Conservation (phyloP, 2,329 filamentous ascomycete genomes). For the Fusarium pseudocircinatum region DNA sequence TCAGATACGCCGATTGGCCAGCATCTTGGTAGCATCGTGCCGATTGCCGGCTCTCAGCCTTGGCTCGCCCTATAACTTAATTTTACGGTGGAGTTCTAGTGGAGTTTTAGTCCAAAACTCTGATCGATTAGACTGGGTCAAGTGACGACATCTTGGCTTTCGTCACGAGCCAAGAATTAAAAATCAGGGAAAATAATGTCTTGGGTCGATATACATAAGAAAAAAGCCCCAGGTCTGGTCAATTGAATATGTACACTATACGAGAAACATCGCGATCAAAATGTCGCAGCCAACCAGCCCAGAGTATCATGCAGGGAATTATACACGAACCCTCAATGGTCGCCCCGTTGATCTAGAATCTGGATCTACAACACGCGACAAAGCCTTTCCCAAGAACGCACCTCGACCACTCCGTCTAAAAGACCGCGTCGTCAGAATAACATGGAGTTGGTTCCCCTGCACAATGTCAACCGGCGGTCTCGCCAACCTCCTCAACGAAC, state of each 20-base stretch:
- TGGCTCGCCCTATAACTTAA: not conserved
- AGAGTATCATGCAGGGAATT: not conserved
- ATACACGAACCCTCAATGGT: not conserved
- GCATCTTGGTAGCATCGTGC: no score
- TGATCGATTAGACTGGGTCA: not conserved
- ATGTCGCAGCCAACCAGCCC: not conserved
- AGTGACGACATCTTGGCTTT: not conserved
- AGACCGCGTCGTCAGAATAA: slow-evolving; percentile 12
- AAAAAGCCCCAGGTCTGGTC: no score
- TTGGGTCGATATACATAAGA: no score
- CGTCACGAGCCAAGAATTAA: not conserved
- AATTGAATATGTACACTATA: no score
- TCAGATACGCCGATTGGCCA: no score
- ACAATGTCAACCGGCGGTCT: slow-evolving; percentile 22
- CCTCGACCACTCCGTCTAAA: not conserved
- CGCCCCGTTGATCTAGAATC: not conserved
- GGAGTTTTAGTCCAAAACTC: not conserved
- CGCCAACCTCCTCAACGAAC: slow-evolving; percentile 14
- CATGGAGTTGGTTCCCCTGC: slow-evolving; percentile 18
- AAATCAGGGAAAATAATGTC: not conserved
- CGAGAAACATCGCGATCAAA: fast-evolving
- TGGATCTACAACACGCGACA: not conserved
- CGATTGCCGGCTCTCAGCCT: not conserved
- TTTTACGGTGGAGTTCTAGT: not conserved
- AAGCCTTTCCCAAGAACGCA: not conserved